Evolutionary conservation across 148 eudicot genomes (phyloP), one percentile per base, ranked within the genome.

Genomic region (Oxyria digyna): DNA sequence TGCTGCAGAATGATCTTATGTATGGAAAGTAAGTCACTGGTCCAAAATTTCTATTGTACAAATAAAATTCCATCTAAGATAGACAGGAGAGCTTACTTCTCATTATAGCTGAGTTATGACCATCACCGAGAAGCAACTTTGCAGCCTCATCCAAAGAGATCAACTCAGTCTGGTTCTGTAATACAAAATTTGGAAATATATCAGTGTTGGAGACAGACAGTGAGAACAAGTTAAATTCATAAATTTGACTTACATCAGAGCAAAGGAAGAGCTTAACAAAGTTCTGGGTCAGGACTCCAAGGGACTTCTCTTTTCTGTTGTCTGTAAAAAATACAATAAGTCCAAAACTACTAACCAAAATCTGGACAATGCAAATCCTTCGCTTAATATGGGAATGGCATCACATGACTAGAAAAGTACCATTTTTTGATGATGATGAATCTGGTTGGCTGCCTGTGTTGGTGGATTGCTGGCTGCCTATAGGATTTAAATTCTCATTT

Each of bases 131-230:
- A 82, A 94, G 76, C 46, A 84, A 77, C 76, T 80, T 94, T 67
- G 98, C 98, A 74, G 95, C 96, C 73, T 86, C 95, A 18, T 93
- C 98, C 18, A 93, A 87, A 64, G 97, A 88, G 71, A 94, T 85
- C 81, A 90, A 45, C 48, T 87, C 91, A 71, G 78, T 78, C 98
- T 94, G 75, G 35, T 78, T 45, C 37, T 45, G 42, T 10, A 10
- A 62, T 26, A 29, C 29, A 13, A 18, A 66, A 62, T 11, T 46
- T 54, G 23, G 13, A 41, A 59, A 26, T 12, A 1, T 10, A 48
- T n/a, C 11, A 29, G 10, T 21, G 42, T 15, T 20, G 33, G 35
- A 33, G 38, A 13, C 12, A 68, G 55, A 23, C 49, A 12, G 42
- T 37, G 24, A 65, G 12, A 70, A 59, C 37, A 18, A 7, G 17